Conservation (phyloP, 106 monocot species). For the Allium fistulosum region DNA sequence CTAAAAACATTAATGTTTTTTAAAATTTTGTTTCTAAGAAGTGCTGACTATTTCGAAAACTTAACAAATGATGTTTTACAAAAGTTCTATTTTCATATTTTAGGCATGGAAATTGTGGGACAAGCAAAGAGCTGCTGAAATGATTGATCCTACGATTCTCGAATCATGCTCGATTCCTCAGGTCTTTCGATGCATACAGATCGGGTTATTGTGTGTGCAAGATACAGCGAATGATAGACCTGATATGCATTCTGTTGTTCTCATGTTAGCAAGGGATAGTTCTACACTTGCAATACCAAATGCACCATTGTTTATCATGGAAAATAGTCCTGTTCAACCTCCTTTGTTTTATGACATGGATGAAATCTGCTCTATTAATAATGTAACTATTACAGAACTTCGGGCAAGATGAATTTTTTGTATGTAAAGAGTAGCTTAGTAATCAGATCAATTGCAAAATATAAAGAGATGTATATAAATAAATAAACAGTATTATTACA, state of each 20-base stretch:
- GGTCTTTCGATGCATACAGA: conserved; percentile 19
- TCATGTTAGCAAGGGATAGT: conserved; percentile 20
- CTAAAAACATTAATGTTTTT: too few relatives aligned
- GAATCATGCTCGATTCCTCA: conserved; percentile 5
- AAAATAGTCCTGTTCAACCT: neutral
- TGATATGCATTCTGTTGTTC: conserved; percentile 7
- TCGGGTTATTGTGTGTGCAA: conserved; percentile 32
- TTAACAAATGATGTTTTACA: too few relatives aligned
- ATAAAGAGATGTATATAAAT: neutral
- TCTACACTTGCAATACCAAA: conserved; percentile 9
- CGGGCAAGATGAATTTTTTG: conserved; percentile 4
- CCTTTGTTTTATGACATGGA: neutral
- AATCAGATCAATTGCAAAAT: neutral
- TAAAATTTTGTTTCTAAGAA: too few relatives aligned
- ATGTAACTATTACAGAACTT: conserved; percentile 9
- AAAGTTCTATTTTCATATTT: neutral
- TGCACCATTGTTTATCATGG: conserved; percentile 14
- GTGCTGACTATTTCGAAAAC: too few relatives aligned
- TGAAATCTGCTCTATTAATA: neutral
- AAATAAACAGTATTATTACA: too few relatives aligned
- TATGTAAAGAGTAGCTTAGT: too few relatives aligned
- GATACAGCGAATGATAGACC: conserved; percentile 22
- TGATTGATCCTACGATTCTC: conserved; percentile 15
- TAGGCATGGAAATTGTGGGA: conserved; percentile 35
- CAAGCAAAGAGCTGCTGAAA: conserved; percentile 10